Base-by-base conservation (phyloP, 345 rosid genomes). In the Atalantia buxifolia region DNA sequence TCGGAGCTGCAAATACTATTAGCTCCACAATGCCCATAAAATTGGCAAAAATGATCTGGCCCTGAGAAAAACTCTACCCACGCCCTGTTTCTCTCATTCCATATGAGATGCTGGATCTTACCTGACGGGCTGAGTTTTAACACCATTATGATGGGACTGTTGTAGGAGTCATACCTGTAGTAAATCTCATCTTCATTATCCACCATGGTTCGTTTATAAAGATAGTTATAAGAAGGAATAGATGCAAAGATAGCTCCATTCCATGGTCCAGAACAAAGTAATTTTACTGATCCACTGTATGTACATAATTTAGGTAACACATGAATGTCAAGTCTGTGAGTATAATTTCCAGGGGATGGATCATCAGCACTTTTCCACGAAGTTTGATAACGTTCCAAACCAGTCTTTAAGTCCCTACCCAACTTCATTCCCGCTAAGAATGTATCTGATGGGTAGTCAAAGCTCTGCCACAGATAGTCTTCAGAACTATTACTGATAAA, bases 171-270 rank as follows among this genome's bases (percentile, higher is more conserved):
- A 45, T 40, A 81, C 2, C 79, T 76, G 77, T 72, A 84, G 36
- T 66, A 72, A 1, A 72, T 78, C 60, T 76, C 84, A 0, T 72
- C 45, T 24, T 61, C 10, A 36, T 76, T 28, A 0, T 72, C 31
- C 4, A 78, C 36, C 77, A 84, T 33, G n/a, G 9, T 45, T 67
- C 57, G 13, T 48, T 78, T 0, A 81, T 61, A 45, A 55, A 18
- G 56, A 18, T 16, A 66, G 38, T 0, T 33, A 31, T 76, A 64
- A 4, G 35, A 36, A 12, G 84, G 89, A 1, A 31, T 31, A 19
- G 86, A 87, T 25, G 75, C 76, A 21, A 84, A 87, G 66, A 72
- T 38, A 3, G 35, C 27, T 24, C 88, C 89, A 77, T 84, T 86
- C 89, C 87, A 86, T 7, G 86, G 66, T 63, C 66, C 66, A 28